phyloP scores from a whole-genome alignment of 495 filamentous ascomycete species.

The Clohesyomyces aquaticus region DNA sequence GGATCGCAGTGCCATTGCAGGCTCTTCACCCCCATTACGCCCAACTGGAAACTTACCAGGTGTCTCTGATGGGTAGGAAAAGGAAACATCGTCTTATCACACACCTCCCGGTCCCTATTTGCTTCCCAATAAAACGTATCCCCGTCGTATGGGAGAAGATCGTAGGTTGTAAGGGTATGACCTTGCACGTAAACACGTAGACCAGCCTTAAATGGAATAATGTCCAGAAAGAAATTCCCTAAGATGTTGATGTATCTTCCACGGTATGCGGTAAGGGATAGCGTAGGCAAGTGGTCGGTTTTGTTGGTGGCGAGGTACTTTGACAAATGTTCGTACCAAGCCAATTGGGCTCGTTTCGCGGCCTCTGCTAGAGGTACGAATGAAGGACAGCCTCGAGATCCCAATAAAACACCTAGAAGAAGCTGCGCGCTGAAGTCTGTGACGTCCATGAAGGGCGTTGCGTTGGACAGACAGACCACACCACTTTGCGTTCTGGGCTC shows the following conservation, averaged over 20 bases:
- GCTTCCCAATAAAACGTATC: constrained; percentile 19
- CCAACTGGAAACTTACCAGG: background rate
- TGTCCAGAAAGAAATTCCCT: background rate
- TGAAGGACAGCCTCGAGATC: background rate
- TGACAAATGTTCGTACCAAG: background rate
- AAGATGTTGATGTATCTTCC: constrained; percentile 9
- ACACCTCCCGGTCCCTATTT: constrained; percentile 4
- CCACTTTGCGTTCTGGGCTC: background rate
- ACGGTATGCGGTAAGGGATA: constrained; percentile 1
- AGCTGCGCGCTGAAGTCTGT: constrained; percentile 20
- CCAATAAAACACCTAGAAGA: background rate
- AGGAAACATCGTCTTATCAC: constrained; percentile 5
- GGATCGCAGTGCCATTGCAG: constrained; percentile 3
- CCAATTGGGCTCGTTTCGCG: background rate
- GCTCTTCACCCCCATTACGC: background rate
- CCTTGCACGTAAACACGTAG: background rate
- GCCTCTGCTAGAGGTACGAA: constrained; percentile 3
- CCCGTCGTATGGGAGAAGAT: constrained; percentile 7
- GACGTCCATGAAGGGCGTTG: constrained; percentile 11
- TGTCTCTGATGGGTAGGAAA: background rate
- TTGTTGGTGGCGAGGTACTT: background rate
- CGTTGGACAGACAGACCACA: constrained; percentile 8
- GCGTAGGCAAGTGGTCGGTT: background rate
- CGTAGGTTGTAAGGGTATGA: constrained; percentile 2
- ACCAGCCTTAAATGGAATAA: background rate